phyloP scores from a whole-genome alignment of 768 basidiomycete species.

The Mycena latifolia region DNA sequence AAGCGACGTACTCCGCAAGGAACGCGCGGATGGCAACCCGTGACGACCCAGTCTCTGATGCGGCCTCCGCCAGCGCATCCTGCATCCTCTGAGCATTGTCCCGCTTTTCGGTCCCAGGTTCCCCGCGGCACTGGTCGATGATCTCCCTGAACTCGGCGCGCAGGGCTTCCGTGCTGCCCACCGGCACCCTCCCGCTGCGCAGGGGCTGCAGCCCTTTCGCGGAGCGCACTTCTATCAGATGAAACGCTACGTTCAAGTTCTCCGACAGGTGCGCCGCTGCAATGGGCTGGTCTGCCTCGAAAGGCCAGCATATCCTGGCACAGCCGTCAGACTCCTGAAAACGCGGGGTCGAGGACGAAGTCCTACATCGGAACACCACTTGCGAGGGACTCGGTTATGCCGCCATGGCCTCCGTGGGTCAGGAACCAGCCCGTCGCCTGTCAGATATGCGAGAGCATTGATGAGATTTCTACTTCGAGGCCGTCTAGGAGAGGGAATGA shows the following conservation, averaged over 20 bases:
- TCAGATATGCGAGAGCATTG: too few species aligned
- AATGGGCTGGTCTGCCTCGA: constrained; percentile 16
- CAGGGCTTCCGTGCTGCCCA: background rate
- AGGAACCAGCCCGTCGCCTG: constrained; percentile 28
- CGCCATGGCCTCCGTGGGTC: constrained; percentile 21
- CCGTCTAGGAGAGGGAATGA: background rate
- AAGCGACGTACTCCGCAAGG: too few species aligned
- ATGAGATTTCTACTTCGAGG: background rate
- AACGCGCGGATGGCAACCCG: too few species aligned
- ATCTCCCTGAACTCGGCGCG: background rate
- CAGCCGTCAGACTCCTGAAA: too few species aligned
- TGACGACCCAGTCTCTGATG: too few species aligned
- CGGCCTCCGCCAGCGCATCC: too few species aligned
- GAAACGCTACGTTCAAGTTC: constrained; percentile 17
- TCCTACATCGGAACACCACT: constrained; percentile 20
- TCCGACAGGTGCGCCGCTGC: background rate
- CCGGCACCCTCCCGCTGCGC: background rate
- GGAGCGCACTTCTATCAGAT: constrained; percentile 17
- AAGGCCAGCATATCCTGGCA: constrained; percentile 27
- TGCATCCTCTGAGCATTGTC: background rate
- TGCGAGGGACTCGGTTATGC: constrained; percentile 2
- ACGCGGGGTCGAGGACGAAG: background rate
- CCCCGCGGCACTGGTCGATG: background rate
- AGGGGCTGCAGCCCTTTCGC: constrained; percentile 2
- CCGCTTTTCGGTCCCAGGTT: constrained; percentile 4